A percentile compares a stretch with the other conserved stretches of the same genome.
phyloP scores from a whole-genome alignment of 140 eudicot species.

The Ambrosia hybrid region DNA sequence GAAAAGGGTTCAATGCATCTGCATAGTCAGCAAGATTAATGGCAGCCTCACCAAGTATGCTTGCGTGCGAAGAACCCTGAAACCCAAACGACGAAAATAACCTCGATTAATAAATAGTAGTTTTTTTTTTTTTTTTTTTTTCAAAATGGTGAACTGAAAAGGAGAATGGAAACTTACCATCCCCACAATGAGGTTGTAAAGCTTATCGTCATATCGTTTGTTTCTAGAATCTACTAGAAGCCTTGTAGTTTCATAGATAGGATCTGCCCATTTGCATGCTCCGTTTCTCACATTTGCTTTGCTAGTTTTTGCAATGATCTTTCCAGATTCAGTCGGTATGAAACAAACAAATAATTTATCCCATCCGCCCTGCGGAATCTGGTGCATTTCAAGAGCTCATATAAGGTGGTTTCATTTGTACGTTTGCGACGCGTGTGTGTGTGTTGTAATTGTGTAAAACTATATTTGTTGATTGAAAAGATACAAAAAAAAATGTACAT shows the following conservation, averaged over 20 bases:
- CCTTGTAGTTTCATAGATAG: conserved; percentile 94
- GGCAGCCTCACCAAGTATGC: conserved; percentile 88
- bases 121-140: neutral
- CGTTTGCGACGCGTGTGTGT: neutral
- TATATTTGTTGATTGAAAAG: neutral
- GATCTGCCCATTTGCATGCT: conserved; percentile 97
- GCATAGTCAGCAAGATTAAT: conserved; percentile 92
- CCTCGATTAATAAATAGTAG: neutral
- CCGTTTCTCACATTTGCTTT: conserved; percentile 98
- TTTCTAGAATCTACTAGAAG: conserved; percentile 83
- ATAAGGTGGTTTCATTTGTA: neutral
- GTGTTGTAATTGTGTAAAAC: too few species aligned
- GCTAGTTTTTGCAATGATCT: conserved; percentile 84
- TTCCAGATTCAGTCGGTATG: conserved; percentile 81
- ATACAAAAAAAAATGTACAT: conserved; percentile 43
- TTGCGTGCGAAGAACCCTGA: conserved; percentile 89
- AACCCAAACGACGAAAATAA: conserved; percentile 10
- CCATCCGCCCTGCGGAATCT: conserved; percentile 98
- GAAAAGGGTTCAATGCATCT: conserved; percentile 74
- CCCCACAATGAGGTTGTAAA: conserved; percentile 84
- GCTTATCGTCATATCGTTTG: conserved; percentile 79
- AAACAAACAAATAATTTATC: conserved; percentile 83
- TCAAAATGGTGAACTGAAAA: neutral
- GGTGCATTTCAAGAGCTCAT: conserved; percentile 12
- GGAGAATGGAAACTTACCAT: conserved; percentile 54